A percentile compares a stretch with the other conserved stretches of the same genome.
These are phyloP conservation scores for Rubia yunnanensis DNA, from an alignment of 257 asterid species.

Conservation along the genomic window DNA sequence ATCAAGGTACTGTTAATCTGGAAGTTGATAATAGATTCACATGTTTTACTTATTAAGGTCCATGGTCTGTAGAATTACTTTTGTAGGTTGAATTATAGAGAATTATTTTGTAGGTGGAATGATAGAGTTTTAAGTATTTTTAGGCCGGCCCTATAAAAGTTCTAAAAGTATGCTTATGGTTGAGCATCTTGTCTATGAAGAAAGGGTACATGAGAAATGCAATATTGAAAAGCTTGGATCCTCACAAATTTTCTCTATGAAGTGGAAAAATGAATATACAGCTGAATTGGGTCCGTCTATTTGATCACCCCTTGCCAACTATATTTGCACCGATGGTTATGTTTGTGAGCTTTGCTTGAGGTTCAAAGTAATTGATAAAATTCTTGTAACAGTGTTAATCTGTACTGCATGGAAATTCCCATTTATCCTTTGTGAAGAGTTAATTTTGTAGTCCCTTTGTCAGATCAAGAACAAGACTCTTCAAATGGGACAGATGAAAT, in stretches of 20 bases:
- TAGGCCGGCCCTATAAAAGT: background rate
- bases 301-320: background rate
- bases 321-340: background rate
- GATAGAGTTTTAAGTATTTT: background rate
- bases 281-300: background rate
- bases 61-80: no score
- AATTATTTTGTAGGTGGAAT: no score
- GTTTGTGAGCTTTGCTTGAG: background rate
- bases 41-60: no score
- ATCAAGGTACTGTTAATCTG: conserved; percentile 55
- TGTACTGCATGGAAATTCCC: background rate
- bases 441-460: background rate
- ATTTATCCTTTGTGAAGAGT: background rate
- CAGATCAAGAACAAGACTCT: background rate
- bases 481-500: background rate
- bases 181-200: background rate
- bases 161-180: background rate
- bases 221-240: background rate
- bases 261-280: background rate
- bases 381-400: background rate
- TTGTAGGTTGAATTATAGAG: no score
- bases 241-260: background rate
- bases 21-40: background rate
- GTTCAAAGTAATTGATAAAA: background rate
- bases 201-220: background rate